A percentile compares a stretch with the other conserved stretches of the same genome.
These are phyloP conservation scores for Tetrahymena borealis DNA, from an alignment of 73 alveolate genomes.

Conservation along the genomic window DNA sequence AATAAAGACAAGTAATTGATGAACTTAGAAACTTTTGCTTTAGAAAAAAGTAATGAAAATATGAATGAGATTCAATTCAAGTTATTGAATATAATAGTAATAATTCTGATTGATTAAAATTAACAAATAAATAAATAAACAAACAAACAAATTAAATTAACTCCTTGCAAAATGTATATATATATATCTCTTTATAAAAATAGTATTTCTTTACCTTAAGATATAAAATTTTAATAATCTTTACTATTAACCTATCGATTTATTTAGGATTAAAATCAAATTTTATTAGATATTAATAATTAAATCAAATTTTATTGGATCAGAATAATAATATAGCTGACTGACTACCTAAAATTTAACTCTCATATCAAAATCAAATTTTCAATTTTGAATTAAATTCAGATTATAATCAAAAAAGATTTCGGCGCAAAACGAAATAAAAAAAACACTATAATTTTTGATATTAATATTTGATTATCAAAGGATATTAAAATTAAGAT, in stretches of 20 bases:
- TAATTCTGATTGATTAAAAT: not conserved
- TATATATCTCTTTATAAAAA: no score
- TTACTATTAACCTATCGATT: no score
- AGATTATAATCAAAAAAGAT: not conserved
- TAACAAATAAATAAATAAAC: not conserved
- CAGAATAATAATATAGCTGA: no score
- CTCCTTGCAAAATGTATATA: no score
- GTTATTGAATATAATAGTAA: not conserved
- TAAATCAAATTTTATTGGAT: no score
- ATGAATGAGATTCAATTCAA: not conserved
- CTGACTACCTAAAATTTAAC: no score
- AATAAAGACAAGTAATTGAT: not conserved
- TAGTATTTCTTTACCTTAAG: no score
- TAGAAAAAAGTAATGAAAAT: not conserved
- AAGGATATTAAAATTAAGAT: no score
- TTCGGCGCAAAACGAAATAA: slow-evolving; percentile 2
- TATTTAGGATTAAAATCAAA: no score
- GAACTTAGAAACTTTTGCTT: not conserved
- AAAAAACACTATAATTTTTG: not conserved
- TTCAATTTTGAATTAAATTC: not conserved
- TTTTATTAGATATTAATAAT: no score
- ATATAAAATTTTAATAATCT: no score
- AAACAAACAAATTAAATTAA: no score
- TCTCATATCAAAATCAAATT: not conserved
- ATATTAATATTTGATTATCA: not conserved